Percentiles rank a stretch among this genome's conserved stretches.
These are phyloP conservation scores for Cystobasidiopsis lactophilus DNA, from an alignment of 768 basidiomycete genomes.

Conservation along the genomic window DNA sequence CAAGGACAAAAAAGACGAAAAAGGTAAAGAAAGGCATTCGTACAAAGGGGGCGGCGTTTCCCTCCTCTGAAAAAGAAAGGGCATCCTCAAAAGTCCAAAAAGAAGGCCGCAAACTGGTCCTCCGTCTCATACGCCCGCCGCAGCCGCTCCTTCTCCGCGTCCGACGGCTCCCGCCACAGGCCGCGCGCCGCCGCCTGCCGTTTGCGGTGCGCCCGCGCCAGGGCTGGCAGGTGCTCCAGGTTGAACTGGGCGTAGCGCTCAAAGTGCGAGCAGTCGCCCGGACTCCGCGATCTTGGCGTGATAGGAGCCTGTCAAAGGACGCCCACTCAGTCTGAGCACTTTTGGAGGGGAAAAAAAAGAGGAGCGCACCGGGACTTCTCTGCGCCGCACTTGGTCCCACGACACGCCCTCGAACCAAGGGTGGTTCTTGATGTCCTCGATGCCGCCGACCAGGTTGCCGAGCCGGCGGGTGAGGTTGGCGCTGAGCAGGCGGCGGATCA, in stretches of 20 bases:
- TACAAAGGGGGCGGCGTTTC: too few species aligned
- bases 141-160: neutral
- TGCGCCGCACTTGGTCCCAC: slow-evolving; percentile 65
- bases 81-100: neutral
- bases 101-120: neutral
- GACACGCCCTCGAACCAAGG: slow-evolving; percentile 57
- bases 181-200: neutral
- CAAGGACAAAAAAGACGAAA: too few species aligned
- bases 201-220: slow-evolving; percentile 12
- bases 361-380: slow-evolving; percentile 53
- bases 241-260: slow-evolving; percentile 15
- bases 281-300: slow-evolving; percentile 32
- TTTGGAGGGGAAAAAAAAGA: neutral
- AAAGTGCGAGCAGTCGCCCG: slow-evolving; percentile 18
- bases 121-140: neutral
- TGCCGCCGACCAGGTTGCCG: slow-evolving; percentile 79
- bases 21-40: too few species aligned
- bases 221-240: slow-evolving; percentile 13
- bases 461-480: slow-evolving; percentile 77
- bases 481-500: slow-evolving; percentile 70
- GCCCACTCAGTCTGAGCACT: neutral
- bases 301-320: slow-evolving; percentile 46
- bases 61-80: too few species aligned
- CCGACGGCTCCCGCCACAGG: neutral
- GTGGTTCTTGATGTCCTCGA: slow-evolving; percentile 57